Evolutionary conservation across 2,329 filamentous ascomycete species (phyloP).

Genomic region (Fusarium sp.): DNA sequence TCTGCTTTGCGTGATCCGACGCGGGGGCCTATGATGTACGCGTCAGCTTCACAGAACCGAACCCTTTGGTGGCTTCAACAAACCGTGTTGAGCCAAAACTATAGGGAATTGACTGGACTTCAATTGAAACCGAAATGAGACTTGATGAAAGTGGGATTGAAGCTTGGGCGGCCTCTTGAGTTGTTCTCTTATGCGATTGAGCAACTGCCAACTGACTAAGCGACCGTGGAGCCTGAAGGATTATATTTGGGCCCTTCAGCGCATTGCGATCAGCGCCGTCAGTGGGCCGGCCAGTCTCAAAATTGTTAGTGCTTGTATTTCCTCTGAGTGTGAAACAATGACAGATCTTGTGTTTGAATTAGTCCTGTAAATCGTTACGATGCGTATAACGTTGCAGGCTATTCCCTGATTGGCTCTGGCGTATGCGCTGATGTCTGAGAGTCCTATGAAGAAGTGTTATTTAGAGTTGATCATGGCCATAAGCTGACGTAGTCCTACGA

Average conservation of each 20-base stretch:
- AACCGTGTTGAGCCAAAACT: background rate
- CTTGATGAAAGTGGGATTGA: background rate
- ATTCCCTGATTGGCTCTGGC: background rate
- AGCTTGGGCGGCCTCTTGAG: background rate
- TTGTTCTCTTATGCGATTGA: background rate
- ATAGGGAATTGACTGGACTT: accelerated
- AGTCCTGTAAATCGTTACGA: background rate
- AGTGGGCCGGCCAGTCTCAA: background rate
- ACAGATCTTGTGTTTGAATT: background rate
- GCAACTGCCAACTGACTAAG: constrained; percentile 3
- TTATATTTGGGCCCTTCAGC: background rate
- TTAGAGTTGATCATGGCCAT: too few species aligned
- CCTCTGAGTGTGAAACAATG: too few species aligned
- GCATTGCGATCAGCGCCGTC: background rate
- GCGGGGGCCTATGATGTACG: background rate
- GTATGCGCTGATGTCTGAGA: background rate
- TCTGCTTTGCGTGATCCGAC: background rate
- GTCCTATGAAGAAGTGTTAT: too few species aligned
- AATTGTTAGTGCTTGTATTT: background rate
- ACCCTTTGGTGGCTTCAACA: background rate
- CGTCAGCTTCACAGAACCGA: background rate
- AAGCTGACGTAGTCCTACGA: background rate
- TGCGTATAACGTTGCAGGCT: accelerated
- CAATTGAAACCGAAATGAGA: background rate
- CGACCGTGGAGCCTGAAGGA: background rate